Evolutionary conservation across 2,329 filamentous ascomycete genomes (phyloP).

Genomic region (Diaporthe amygdali): DNA sequence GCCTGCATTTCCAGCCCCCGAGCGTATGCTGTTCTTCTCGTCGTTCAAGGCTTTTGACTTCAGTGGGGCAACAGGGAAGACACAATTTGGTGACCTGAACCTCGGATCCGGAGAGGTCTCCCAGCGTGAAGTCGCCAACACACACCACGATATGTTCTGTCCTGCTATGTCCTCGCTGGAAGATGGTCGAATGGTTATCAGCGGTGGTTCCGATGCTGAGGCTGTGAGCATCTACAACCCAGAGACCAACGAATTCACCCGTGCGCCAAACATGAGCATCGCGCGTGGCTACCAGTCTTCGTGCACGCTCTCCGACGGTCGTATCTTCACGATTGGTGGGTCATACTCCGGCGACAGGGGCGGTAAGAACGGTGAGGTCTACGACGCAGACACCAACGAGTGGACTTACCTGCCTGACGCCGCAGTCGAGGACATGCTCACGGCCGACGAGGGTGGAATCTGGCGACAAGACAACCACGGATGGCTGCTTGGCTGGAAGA

Average conservation of each 20-base stretch:
- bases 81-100: conserved; percentile 27
- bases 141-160: conserved; percentile 61
- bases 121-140: conserved; percentile 42
- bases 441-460: conserved; percentile 45
- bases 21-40: conserved; percentile 26
- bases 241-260: conserved; percentile 41
- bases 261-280: conserved; percentile 48
- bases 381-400: conserved; percentile 45
- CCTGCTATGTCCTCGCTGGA: conserved; percentile 57
- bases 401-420: conserved; percentile 53
- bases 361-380: conserved; percentile 63
- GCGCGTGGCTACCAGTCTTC: conserved; percentile 59
- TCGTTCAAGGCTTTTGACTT: conserved; percentile 27
- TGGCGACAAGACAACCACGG: conserved; percentile 57
- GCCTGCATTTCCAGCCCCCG: conserved; percentile 31
- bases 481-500: conserved; percentile 54
- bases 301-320: conserved; percentile 54
- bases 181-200: conserved; percentile 55
- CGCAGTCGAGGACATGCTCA: conserved; percentile 55
- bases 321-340: conserved; percentile 64
- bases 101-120: conserved; percentile 31
- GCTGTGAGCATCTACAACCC: conserved; percentile 48
- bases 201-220: conserved; percentile 42
- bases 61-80: conserved; percentile 27
- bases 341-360: conserved; percentile 52